Evolutionary conservation across 1,284 basidiomycete genomes (phyloP).

Genomic region (Phylloporus sp.): DNA sequence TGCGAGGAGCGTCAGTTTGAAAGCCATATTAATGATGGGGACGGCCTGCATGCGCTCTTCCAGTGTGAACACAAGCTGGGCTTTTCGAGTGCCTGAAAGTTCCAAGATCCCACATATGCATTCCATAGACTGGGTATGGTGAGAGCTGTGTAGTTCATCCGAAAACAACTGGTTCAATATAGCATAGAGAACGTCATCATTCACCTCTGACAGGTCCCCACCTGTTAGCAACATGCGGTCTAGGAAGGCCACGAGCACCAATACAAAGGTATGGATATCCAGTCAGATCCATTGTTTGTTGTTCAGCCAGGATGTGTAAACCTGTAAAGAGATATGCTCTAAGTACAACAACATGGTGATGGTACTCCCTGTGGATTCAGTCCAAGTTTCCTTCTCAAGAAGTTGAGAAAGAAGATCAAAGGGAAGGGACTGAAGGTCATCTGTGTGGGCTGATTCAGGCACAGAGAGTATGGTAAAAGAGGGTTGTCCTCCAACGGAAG

Average conservation of each 20-base stretch:
- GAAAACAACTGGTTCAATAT: constrained; percentile 25
- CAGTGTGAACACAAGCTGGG: constrained; percentile 18
- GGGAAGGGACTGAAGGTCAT: constrained; percentile 28
- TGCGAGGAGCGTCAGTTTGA: constrained; percentile 37
- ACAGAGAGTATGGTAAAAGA: constrained; percentile 29
- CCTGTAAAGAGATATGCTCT: constrained; percentile 20
- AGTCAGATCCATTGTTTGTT: constrained; percentile 23
- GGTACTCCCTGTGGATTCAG: constrained; percentile 43
- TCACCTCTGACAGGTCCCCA: constrained; percentile 23
- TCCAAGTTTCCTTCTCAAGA: constrained; percentile 46
- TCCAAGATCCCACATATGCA: constrained; percentile 27
- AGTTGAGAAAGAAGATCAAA: constrained; percentile 37
- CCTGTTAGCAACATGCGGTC: constrained; percentile 20
- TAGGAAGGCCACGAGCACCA: constrained; percentile 29
- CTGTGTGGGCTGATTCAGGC: constrained; percentile 25
- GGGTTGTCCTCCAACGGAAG: constrained; percentile 15
- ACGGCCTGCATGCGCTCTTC: constrained; percentile 19
- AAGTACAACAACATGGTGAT: constrained; percentile 49
- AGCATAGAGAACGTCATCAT: constrained; percentile 15
- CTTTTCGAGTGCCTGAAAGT: constrained; percentile 16
- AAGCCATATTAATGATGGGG: constrained; percentile 22
- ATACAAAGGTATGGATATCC: constrained; percentile 7
- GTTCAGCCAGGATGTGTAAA: constrained; percentile 38
- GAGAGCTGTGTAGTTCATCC: background rate
- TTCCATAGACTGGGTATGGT: constrained; percentile 7